These are phyloP conservation scores for Clohesyomyces aquaticus DNA, from an alignment of 495 filamentous ascomycete genomes.

Conservation along the genomic window DNA sequence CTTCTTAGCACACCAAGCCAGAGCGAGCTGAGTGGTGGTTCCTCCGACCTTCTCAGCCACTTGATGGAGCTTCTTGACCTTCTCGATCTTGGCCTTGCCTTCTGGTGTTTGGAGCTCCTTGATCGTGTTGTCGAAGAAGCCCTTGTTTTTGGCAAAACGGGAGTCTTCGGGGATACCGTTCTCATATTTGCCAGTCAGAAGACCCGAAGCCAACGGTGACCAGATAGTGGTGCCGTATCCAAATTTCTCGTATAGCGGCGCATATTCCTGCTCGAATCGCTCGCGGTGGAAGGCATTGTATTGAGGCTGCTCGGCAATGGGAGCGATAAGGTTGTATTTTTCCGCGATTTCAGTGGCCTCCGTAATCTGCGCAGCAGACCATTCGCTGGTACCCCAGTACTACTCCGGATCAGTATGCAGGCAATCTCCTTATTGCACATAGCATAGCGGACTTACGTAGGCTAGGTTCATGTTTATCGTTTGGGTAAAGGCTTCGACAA, in stretches of 20 bases:
- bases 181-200: slow-evolving; percentile 53
- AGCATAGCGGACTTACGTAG: slow-evolving; percentile 35
- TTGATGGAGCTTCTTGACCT: slow-evolving; percentile 48
- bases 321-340: slow-evolving; percentile 60
- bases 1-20: slow-evolving; percentile 51
- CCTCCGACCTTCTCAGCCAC: slow-evolving; percentile 49
- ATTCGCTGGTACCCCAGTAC: slow-evolving; percentile 61
- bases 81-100: slow-evolving; percentile 51
- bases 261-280: slow-evolving; percentile 56
- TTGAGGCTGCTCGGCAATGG: slow-evolving; percentile 62
- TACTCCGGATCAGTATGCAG: not conserved
- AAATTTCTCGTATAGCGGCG: slow-evolving; percentile 49
- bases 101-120: slow-evolving; percentile 44
- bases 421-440: not conserved
- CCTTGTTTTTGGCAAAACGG: slow-evolving; percentile 47
- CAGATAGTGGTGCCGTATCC: slow-evolving; percentile 52
- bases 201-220: slow-evolving; percentile 49
- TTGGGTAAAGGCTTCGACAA: slow-evolving; percentile 57
- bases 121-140: slow-evolving; percentile 44
- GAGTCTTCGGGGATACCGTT: slow-evolving; percentile 51
- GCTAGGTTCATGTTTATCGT: slow-evolving; percentile 53
- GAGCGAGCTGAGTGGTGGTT: slow-evolving; percentile 42
- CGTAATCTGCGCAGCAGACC: slow-evolving; percentile 60
- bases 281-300: slow-evolving; percentile 62
- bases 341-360: slow-evolving; percentile 60